phyloP scores from a whole-genome alignment of 371 early-diverging fungal genomes.

The Dipsacomyces acuminosporus region DNA sequence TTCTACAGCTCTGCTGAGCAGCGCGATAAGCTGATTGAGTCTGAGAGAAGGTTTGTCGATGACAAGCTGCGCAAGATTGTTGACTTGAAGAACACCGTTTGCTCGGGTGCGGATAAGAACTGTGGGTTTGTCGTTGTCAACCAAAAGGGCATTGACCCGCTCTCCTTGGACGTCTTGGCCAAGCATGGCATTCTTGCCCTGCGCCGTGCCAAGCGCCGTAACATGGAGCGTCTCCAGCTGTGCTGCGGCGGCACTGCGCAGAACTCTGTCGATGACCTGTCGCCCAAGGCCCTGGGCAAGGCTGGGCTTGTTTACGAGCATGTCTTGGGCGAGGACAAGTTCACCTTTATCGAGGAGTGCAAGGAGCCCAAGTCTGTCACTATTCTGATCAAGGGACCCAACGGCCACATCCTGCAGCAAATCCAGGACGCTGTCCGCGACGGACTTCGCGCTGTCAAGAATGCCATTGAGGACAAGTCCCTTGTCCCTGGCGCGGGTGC shows the following conservation, averaged over 20 bases:
- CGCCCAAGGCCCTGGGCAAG: conserved; percentile 83
- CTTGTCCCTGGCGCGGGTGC: conserved; percentile 97
- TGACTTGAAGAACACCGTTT: conserved; percentile 93
- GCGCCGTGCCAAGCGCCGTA: conserved; percentile 98
- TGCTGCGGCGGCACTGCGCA: conserved; percentile 98
- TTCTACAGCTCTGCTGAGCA: conserved; percentile 98
- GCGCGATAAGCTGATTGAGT: conserved; percentile 97
- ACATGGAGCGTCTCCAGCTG: conserved; percentile 99
- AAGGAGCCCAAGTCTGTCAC: conserved; percentile 92
- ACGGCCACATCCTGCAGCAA: conserved; percentile 92
- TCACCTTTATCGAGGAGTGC: conserved; percentile 99
- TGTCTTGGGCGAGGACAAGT: conserved; percentile 98
- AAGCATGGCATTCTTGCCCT: conserved; percentile 97
- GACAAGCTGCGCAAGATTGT: conserved; percentile 91
- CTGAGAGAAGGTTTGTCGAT: conserved; percentile 96
- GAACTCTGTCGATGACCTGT: conserved; percentile 96
- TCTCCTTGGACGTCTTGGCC: conserved; percentile 96
- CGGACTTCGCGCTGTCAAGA: conserved; percentile 97
- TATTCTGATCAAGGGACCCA: conserved; percentile 95
- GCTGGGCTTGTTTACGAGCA: conserved; percentile 97
- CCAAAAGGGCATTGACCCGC: conserved; percentile 99
- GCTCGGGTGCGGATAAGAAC: conserved; percentile 67
- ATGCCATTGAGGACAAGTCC: conserved; percentile 89
- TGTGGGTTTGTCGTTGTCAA: conserved; percentile 97
- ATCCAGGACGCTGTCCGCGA: conserved; percentile 98